Base-by-base conservation (phyloP, 371 early-diverging fungal species). In the Lichtheimia ramosa region DNA sequence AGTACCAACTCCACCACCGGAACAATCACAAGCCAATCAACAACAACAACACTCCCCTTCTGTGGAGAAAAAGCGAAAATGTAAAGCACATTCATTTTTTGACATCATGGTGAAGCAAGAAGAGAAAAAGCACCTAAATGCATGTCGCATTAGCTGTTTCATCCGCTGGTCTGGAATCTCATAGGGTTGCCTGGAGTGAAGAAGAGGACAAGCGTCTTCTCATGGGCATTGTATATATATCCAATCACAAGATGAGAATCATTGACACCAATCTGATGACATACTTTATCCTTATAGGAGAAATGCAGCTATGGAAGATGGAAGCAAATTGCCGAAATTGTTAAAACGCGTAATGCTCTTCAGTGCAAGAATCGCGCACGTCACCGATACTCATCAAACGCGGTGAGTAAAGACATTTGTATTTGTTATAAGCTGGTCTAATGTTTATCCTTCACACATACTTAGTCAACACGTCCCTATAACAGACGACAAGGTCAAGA, bases 311-410 rank as follows among this genome's bases (percentile, higher is more conserved):
- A 83, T 59, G 90, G 89, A 16, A 77, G 82, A 41, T 90, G 90
- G 90, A 84, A 81, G 52, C 59, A 61, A 5, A 82, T 90, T 40
- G 69, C 86, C 3, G 72, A 75, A 10, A 64, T 71, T 28, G 72
- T 90, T 25, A 69, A 72, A 20, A 86, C 86, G 14, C 69, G 89
- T 46, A 87, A 82, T 41, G 66, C 85, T 3, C 56, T 85, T 2
- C 90, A 90, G 64, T 85, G 88, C 59, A 88, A 87, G 58, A 87
- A 86, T 25, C 86, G 82, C 61, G 87, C 87, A 18, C 75, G 88
- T 43, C 87, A 91, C 65, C 65, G 87, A 52, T 57, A 72, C 5
- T 62, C 74, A 21, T 74, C 73, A 14, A 75, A 81, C 7, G 79
- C 78, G 62, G 77, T 84, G 34, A 34, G 34, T 34, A 10, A 74